phyloP scores from a whole-genome alignment of 768 basidiomycete genomes.

The Clathrus columnatus region DNA sequence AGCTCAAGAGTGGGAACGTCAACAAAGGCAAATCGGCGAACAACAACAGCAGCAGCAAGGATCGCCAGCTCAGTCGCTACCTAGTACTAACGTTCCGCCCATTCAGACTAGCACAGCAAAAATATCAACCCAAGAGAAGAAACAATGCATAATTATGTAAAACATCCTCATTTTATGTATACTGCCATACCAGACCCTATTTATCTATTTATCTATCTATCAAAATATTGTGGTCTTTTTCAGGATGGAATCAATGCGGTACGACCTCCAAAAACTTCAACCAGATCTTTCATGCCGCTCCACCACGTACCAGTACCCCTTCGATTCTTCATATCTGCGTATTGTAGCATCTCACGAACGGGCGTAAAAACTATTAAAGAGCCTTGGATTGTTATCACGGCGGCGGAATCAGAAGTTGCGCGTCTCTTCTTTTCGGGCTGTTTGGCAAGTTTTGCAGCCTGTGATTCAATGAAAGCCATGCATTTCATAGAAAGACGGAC shows the following conservation, averaged over 20 bases:
- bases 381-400: slow-evolving; percentile 87
- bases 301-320: slow-evolving; percentile 78
- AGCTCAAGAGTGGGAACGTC: slow-evolving; percentile 19
- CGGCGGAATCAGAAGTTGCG: slow-evolving; percentile 59
- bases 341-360: slow-evolving; percentile 71
- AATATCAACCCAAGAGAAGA: slow-evolving; percentile 23
- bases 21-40: slow-evolving; percentile 22
- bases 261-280: slow-evolving; percentile 51
- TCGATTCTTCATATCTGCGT: slow-evolving; percentile 88
- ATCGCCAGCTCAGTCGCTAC: background rate
- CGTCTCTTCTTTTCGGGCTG: slow-evolving; percentile 46
- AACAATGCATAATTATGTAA: slow-evolving; percentile 51
- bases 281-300: slow-evolving; percentile 56
- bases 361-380: slow-evolving; percentile 75
- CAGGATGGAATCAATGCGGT: background rate
- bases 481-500: slow-evolving; percentile 84
- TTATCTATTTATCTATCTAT: background rate
- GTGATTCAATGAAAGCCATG: slow-evolving; percentile 88
- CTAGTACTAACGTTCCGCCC: too few species aligned
- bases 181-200: background rate
- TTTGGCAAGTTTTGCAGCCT: slow-evolving; percentile 48
- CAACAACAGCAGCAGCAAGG: slow-evolving; percentile 24
- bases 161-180: background rate
- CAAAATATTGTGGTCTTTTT: background rate
- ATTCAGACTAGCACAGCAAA: background rate